These are phyloP conservation scores for Ampelocalamus luodianensis DNA, from an alignment of 176 grass and related monocot species.

Conservation along the genomic window DNA sequence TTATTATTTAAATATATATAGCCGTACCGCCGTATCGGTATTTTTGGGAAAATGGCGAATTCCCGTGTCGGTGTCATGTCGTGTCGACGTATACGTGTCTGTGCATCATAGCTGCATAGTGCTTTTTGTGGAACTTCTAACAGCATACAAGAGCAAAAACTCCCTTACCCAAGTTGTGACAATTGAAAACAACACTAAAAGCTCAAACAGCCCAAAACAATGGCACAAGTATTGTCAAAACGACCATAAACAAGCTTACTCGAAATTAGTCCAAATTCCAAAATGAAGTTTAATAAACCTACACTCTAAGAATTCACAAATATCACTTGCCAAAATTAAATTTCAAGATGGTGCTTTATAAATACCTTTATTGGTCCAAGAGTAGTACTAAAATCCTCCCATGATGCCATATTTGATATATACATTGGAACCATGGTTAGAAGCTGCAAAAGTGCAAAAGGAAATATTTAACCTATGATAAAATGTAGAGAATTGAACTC, in stretches of 20 bases:
- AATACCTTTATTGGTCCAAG: constrained; percentile 39
- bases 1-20: too few relatives aligned
- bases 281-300: background rate
- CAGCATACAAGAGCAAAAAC: background rate
- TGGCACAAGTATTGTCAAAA: background rate
- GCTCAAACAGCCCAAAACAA: background rate
- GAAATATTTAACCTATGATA: background rate
- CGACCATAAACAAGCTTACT: background rate
- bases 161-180: background rate
- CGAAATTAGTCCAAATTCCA: constrained; percentile 17
- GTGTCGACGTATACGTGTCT: too few relatives aligned
- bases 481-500: background rate
- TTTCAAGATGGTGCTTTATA: background rate
- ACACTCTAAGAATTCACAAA: constrained; percentile 7
- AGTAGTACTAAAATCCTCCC: background rate
- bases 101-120: too few relatives aligned
- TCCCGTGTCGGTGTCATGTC: too few relatives aligned
- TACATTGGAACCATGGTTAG: constrained; percentile 5
- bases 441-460: constrained; percentile 23
- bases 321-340: constrained; percentile 7
- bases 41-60: too few relatives aligned
- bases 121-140: background rate
- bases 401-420: background rate
- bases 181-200: background rate
- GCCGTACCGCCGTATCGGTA: too few relatives aligned